Evolutionary conservation across 2,329 filamentous ascomycete genomes (phyloP), one percentile per base, ranked within the genome.

Genomic region (Colletotrichum zoysiae): DNA sequence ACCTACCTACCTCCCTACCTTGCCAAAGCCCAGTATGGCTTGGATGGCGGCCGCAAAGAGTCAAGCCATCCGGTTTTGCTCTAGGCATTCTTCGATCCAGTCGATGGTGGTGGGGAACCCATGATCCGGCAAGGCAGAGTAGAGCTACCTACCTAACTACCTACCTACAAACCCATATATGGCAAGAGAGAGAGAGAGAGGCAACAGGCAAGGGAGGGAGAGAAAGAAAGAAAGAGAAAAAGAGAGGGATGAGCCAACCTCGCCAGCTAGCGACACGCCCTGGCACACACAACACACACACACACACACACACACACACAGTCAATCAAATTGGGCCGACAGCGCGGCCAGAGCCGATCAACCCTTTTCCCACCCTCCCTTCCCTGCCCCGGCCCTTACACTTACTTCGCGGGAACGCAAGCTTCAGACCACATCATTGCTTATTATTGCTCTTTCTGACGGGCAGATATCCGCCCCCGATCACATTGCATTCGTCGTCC

Each of bases 351-450:
- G 48, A 42, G 55, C 66, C 58, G 51, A 56, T 48, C 53, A n/a
- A 59, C 53, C 55, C 48, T 55, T 69, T 71, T 35, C 16, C 51
- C 42, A 62, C 69, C 59, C 70, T 72, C 65, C 60, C 65, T 64
- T 64, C 59, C 60, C 65, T 65, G 65, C 40, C 67, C 62, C 38
- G 61, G 35, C 61, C 48, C 56, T n/a, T 50, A 33, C 66, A 64
- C 62, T 67, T 71, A 64, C 62, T 67, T 71, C 70, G 70, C 66
- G 70, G 67, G 57, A 73, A 73, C 60, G 70, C 48, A 57, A 71
- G 70, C 67, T 71, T 67, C 48, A 40, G 66, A 67, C 70, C 56
- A 71, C 61, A 46, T 67, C 67, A 55, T 70, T 73, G 70, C 70
- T 71, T 73, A 73, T 71, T 73, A 73, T 71, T 73, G 62, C 67